Conservation (phyloP, 768 basidiomycete genomes). For the Lanmaoa rubissima region DNA sequence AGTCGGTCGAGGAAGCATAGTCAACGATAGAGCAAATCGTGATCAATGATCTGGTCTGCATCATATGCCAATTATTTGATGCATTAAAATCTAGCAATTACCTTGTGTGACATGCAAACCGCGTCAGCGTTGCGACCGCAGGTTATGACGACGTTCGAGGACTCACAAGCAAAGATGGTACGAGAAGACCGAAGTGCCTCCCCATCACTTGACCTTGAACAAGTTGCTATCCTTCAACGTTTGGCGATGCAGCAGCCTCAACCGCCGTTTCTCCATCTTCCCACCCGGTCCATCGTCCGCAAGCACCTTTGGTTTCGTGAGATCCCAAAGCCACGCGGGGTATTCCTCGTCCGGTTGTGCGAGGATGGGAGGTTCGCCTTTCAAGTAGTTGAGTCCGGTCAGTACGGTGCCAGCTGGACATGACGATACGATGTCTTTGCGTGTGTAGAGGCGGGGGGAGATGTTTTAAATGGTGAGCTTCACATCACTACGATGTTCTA, state of each 20-base stretch:
- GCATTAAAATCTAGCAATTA: background rate
- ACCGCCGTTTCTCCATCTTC: slow-evolving; percentile 51
- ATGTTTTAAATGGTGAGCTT: background rate
- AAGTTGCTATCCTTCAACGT: slow-evolving; percentile 81
- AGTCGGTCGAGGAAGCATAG: slow-evolving; percentile 27
- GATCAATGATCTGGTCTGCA: too few relatives aligned
- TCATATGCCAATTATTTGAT: background rate
- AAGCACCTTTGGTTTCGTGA: slow-evolving; percentile 58
- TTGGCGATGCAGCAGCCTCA: slow-evolving; percentile 62
- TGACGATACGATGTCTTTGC: slow-evolving; percentile 45
- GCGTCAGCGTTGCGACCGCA: background rate
- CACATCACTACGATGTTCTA: background rate
- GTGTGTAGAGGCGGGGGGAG: too few relatives aligned
- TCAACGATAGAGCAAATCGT: background rate
- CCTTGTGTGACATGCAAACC: background rate
- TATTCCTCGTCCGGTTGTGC: slow-evolving; percentile 82
- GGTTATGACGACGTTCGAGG: background rate
- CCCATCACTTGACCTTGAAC: slow-evolving; percentile 70
- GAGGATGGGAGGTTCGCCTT: slow-evolving; percentile 73
- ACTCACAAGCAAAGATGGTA: background rate
- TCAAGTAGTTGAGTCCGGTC: slow-evolving; percentile 80
- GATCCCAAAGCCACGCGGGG: slow-evolving; percentile 86
- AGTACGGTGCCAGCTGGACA: slow-evolving; percentile 73
- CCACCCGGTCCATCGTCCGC: slow-evolving; percentile 77
- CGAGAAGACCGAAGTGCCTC: background rate